Evolutionary conservation across 441 rosid genomes (phyloP), one percentile per base, ranked within the genome.

Genomic region (Oxalis stricta): DNA sequence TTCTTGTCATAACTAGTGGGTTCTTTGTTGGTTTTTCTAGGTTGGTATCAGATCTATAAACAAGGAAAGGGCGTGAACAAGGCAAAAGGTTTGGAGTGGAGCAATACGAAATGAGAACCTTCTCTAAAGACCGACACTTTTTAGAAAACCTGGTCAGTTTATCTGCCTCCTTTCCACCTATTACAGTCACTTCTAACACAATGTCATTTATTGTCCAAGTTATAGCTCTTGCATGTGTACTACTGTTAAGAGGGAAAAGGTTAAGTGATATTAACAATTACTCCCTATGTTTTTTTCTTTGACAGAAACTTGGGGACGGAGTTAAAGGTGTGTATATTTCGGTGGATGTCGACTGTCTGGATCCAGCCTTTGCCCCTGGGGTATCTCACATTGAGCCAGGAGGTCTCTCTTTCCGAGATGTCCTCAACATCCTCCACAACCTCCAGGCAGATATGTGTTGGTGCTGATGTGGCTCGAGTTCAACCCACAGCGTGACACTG

Each of bases 301-400:
- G 46, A 53, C 84, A 91, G 96, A 81, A 91, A 83, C 72, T 91
- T 18, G 98, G 98, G 34, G 95, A 83, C 63, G 95, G 98, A 38
- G 91, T 75, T 53, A 86, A 79, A 50, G 98, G 99, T 2, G 95
- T 91, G 18, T 86, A 91, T 55, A 68, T 91, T 45, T 91, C 96
- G 0, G 46, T 91, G 9, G 96, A 91, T 21, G 89, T 91, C 55
- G 96, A 91, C 71, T 75, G 93, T 64, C 95, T 91, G 0, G 99
- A 91, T 59, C 99, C 99, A 3, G 96, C 99, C 19, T 91, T 91
- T 50, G 96, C 99, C 35, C 99, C 96, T 0, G 99, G 99, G 10
- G 99, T 91, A 50, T 91, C 99, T 6, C 95, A 91, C 61, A 86
- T 91, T 2, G 98, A 91, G 63, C 96, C 98, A 2, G 98, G 98